A percentile compares a stretch with the other conserved stretches of the same genome.
phyloP scores from a whole-genome alignment of 2,329 filamentous ascomycete species.

The Huntiella moniliformis region DNA sequence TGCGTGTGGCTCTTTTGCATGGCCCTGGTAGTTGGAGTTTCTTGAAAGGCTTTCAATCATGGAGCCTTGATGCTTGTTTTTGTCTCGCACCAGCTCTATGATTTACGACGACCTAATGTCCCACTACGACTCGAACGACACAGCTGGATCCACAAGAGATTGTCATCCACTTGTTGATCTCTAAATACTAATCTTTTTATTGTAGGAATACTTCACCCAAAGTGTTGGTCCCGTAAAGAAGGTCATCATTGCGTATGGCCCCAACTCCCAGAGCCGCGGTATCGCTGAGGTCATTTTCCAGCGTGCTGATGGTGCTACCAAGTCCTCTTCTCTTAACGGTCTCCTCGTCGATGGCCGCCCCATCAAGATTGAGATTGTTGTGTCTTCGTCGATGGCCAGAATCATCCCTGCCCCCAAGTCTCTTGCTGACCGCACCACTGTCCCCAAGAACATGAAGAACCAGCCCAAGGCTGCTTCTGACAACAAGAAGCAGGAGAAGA shows the following conservation, averaged over 20 bases:
- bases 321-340: constrained; percentile 73
- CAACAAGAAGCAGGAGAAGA: constrained; percentile 40
- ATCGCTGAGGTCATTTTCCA: constrained; percentile 78
- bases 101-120: constrained; percentile 18
- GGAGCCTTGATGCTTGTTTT: too few species aligned
- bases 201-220: constrained; percentile 89
- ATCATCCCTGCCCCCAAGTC: constrained; percentile 47
- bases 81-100: too few species aligned
- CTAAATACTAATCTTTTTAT: constrained; percentile 29
- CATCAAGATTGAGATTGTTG: constrained; percentile 89
- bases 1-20: background rate
- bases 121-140: constrained; percentile 18
- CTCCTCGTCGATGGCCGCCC: constrained; percentile 76
- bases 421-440: constrained; percentile 63
- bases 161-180: background rate
- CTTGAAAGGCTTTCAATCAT: too few species aligned
- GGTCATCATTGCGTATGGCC: constrained; percentile 81
- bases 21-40: background rate
- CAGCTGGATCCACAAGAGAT: constrained; percentile 29
- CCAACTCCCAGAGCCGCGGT: constrained; percentile 77
- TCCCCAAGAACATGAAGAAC: constrained; percentile 35
- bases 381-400: constrained; percentile 52
- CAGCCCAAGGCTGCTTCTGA: constrained; percentile 68
- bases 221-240: constrained; percentile 80
- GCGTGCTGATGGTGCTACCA: constrained; percentile 62